Base-by-base conservation (phyloP, 805 yeast species). In the Hanseniaspora osmophila region DNA sequence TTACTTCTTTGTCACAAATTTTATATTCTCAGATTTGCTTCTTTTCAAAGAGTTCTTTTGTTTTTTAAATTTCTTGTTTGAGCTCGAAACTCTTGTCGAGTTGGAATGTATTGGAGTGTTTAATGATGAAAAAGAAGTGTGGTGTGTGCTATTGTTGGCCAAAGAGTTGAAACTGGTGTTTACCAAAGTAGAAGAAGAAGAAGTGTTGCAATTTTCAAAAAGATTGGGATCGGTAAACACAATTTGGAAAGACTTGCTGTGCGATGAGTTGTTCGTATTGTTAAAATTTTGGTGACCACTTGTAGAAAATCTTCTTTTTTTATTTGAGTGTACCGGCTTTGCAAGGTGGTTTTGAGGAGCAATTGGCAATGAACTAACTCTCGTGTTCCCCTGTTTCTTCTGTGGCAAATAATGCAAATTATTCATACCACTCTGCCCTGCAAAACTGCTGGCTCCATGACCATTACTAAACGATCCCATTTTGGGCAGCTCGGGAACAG, bases 381-480 rank as follows among this genome's bases (percentile, higher is more conserved):
- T 41, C 18, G 56, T 60, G 41, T 22, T 22, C 7, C 27, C 27
- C 7, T 22, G 27, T 22, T 22, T 22, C 27, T 22, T 22, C 7
- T 22, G 27, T 22, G 27, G 27, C 7, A 22, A 22, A 22, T 22
- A 22, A 5, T 22, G 27, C 7, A 22, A 22, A 22, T 22, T 22
- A 5, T 7, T 7, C 27, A 22, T 22, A 22, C 27, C 27, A 5
- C 7, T 7, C 7, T 22, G 27, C 4, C 27, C 27, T 5, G 27
- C 27, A 22, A 22, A 22, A 22, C 6, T 22, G 27, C 6, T 22
- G 7, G 27, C 4, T 22, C 27, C 27, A 22, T 22, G 27, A 60
- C 35, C 15, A n/a, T n/a, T 58, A 35, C 48, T 56, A 47, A 61
- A 61, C 2, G 64, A 60, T 3, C 65, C 65, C 65, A 61, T 61